Conservation (phyloP, 2,329 filamentous ascomycete genomes). For the Plectosphaerella plurivora region DNA sequence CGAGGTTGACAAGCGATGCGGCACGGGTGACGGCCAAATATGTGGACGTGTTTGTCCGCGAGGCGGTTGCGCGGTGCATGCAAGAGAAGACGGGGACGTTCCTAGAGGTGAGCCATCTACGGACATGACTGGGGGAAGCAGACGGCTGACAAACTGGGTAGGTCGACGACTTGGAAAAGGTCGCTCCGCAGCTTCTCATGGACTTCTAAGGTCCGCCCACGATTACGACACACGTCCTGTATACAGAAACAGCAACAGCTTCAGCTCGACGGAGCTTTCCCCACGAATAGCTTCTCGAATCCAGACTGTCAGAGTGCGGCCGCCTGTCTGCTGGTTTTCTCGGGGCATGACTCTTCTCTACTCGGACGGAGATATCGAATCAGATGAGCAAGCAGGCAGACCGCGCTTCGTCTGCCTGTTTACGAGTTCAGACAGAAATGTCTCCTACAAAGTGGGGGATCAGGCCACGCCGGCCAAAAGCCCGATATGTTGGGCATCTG, state of each 20-base stretch:
- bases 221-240: background rate
- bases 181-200: constrained; percentile 78
- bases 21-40: constrained; percentile 77
- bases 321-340: no score
- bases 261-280: background rate
- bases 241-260: background rate
- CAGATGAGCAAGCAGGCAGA: no score
- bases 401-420: no score
- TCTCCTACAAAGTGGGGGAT: no score
- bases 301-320: no score
- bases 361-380: no score
- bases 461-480: no score
- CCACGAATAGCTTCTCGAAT: no score
- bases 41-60: constrained; percentile 84
- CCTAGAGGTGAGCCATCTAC: constrained; percentile 58
- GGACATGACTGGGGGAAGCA: background rate
- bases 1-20: constrained; percentile 71
- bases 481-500: no score
- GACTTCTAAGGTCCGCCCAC: constrained; percentile 59
- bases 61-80: constrained; percentile 77
- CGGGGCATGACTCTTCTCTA: no score
- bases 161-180: constrained; percentile 86
- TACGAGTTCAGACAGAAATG: no score
- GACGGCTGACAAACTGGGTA: constrained; percentile 26
- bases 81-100: constrained; percentile 68